These are phyloP conservation scores for Apodospora peruviana DNA, from an alignment of 495 filamentous ascomycete species.

Conservation along the genomic window DNA sequence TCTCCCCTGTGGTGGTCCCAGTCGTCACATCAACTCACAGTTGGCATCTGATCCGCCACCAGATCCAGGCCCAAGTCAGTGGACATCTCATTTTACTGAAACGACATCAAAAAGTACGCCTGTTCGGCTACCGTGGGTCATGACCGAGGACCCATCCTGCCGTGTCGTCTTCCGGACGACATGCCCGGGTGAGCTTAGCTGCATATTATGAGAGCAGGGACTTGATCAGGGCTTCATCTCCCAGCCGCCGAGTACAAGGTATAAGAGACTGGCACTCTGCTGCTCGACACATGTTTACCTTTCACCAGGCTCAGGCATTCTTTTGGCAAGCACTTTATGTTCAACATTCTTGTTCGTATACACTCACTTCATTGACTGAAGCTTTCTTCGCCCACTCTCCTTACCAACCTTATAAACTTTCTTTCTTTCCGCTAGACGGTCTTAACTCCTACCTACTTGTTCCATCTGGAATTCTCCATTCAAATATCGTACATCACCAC, in stretches of 20 bases:
- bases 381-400: slow-evolving; percentile 13
- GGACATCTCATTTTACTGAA: slow-evolving; percentile 19
- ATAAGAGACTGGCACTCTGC: background rate
- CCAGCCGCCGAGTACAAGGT: background rate
- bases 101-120: slow-evolving; percentile 1
- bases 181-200: background rate
- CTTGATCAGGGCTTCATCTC: background rate
- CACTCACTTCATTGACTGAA: slow-evolving; percentile 28
- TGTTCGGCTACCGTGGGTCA: background rate
- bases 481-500: too few relatives aligned
- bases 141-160: background rate
- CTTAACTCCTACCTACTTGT: too few relatives aligned
- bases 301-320: background rate
- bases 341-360: slow-evolving; percentile 15
- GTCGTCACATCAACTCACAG: too few relatives aligned
- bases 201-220: background rate
- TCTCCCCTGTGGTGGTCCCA: too few relatives aligned
- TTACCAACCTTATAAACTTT: slow-evolving; percentile 3
- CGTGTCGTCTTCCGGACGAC: background rate
- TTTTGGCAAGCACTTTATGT: slow-evolving; percentile 12
- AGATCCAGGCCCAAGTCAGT: too few relatives aligned
- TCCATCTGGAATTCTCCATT: too few relatives aligned
- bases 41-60: too few relatives aligned
- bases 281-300: background rate
- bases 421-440: slow-evolving; percentile 22